Base-by-base conservation (phyloP, 129 eudicot genomes). In the Centella asiatica region DNA sequence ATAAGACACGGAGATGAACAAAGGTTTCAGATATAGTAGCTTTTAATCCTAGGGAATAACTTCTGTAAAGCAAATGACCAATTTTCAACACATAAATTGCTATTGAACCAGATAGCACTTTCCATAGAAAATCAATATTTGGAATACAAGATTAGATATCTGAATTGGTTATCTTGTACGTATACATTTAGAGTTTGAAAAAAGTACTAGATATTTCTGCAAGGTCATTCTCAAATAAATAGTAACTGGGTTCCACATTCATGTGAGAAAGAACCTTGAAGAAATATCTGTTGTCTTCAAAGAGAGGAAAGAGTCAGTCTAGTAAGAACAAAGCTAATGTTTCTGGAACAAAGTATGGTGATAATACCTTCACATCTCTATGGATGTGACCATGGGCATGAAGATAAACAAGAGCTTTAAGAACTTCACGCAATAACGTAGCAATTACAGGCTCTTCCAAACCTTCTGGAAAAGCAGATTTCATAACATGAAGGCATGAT, bases 351-450 rank as follows among this genome's bases (percentile, higher is more conserved):
- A 31, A 54, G 51, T 27, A 36, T 34, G 15, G 33, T 49, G 54
- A n/a, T 66, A 31, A 26, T 80, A 90, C 97, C 97, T 90, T 90
- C 66, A 90, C 97, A 61, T 90, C 97, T 79, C 97, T 73, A 42
- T 90, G 97, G 61, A 90, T 90, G 72, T 90, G 97, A 31, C 97
- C 97, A 42, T 90, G 97, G 52, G 73, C 77, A 57, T 90, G 97
- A 70, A 90, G 95, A 73, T 90, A 90, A 13, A 86, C 95, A 67
- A 90, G 87, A 54, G 95, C 97, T 77, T 77, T 87, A 15, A 90
- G 95, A 72, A 84, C 92, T 75, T 90, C 97, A 27, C 94, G 93
- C 46, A 90, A 65, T 73, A 90, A 74, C 25, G 94, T 86, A 65
- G 95, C 94, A 78, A 90, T 90, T 20, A 90, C 89, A 51, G 94